Evolutionary conservation across 108 stramenopile species (phyloP).

Genomic region (Pseudonitzschia multiseries): DNA sequence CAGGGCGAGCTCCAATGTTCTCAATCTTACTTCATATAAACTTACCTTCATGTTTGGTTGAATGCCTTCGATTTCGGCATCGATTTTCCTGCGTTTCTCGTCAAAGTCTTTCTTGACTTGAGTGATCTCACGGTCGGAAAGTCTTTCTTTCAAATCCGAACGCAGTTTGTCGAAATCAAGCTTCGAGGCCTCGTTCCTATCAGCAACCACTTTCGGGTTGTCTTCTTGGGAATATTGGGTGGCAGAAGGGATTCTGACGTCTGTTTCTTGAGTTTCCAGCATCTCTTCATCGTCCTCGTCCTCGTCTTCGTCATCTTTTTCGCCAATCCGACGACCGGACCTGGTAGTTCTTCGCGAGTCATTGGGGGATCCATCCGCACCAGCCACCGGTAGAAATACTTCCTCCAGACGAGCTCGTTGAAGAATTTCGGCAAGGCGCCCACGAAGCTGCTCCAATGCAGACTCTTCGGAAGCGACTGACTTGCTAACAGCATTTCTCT

Average conservation of each 20-base stretch:
- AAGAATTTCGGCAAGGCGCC: slow-evolving; percentile 88
- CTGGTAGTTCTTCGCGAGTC: slow-evolving; percentile 21
- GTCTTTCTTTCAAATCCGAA: slow-evolving; percentile 56
- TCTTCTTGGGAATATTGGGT: slow-evolving; percentile 81
- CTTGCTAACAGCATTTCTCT: slow-evolving; percentile 60
- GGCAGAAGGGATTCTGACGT: slow-evolving; percentile 20
- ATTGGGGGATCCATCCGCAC: slow-evolving; percentile 22
- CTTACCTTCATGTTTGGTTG: slow-evolving; percentile 95
- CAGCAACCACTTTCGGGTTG: slow-evolving; percentile 75
- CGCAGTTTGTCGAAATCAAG: slow-evolving; percentile 80
- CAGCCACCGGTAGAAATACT: slow-evolving; percentile 73
- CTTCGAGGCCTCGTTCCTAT: slow-evolving; percentile 63
- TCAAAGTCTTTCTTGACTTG: slow-evolving; percentile 81
- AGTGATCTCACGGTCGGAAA: slow-evolving; percentile 68
- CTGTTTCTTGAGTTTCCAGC: slow-evolving; percentile 24
- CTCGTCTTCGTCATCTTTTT: slow-evolving; percentile 37
- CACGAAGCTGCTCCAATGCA: slow-evolving; percentile 76
- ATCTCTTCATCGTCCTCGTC: slow-evolving; percentile 54
- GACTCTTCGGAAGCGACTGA: slow-evolving; percentile 63
- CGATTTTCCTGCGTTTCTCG: slow-evolving; percentile 62
- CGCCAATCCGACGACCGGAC: slow-evolving; percentile 33
- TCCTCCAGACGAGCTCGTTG: slow-evolving; percentile 89
- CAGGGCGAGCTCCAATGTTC: background rate
- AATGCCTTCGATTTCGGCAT: slow-evolving; percentile 85
- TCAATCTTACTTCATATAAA: too few species aligned